Percentiles rank a stretch among this genome's conserved stretches.
phyloP scores from a whole-genome alignment of 352 stramenopile species.

The Globisporangium lucens region DNA sequence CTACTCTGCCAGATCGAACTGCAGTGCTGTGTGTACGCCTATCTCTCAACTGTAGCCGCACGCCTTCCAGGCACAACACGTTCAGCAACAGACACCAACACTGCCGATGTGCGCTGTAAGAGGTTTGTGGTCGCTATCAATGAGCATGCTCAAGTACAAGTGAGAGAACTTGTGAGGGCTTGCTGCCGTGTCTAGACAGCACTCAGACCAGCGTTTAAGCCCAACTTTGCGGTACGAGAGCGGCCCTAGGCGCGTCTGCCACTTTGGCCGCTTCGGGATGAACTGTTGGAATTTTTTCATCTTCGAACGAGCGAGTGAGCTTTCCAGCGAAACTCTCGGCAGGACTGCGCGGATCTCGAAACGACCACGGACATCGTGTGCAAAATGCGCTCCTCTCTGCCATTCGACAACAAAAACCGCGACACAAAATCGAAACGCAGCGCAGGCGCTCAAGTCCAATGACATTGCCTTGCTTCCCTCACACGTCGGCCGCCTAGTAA shows the following conservation, averaged over 20 bases:
- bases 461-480: not conserved
- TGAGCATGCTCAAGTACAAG: not conserved
- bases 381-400: not conserved
- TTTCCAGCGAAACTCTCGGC: not conserved
- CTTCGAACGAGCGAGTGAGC: not conserved
- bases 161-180: not conserved
- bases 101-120: too few species aligned
- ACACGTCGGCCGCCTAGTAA: not conserved
- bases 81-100: not conserved
- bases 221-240: not conserved
- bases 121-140: not conserved
- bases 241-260: not conserved
- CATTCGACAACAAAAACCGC: not conserved
- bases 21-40: not conserved
- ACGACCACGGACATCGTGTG: not conserved
- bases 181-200: not conserved
- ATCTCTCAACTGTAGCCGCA: not conserved
- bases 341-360: not conserved
- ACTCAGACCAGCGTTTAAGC: not conserved
- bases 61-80: not conserved
- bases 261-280: not conserved
- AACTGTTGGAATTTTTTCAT: not conserved
- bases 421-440: not conserved
- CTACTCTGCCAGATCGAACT: not conserved
- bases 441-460: not conserved